Evolutionary conservation across 345 rosid genomes (phyloP), one percentile per base, ranked within the genome.

Genomic region (Erodium maritimum): DNA sequence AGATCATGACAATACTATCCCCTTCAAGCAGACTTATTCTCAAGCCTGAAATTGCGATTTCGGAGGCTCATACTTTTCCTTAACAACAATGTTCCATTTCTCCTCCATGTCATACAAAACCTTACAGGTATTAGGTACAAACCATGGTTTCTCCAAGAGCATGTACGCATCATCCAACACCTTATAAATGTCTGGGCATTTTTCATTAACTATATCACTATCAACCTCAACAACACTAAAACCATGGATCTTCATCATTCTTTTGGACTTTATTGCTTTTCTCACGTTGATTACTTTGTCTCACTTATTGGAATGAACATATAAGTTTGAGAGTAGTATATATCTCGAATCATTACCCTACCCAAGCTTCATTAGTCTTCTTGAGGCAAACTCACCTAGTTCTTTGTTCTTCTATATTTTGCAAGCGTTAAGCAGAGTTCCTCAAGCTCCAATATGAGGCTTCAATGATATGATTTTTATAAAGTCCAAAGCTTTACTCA

Each of bases 391-490:
- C 50, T 73, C 75, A 1, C 82, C 91, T 42, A 80, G 56, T 60
- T 80, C 81, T 46, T 46, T 69, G n/a, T 85, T 78, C 64, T 73
- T 80, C 62, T 82, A 71, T 64, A 78, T 67, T 70, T 68, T 82
- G 25, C 84, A 68, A 9, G 91, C 88, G 65, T 75, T 82, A 9
- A 85, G 85, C 67, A 82, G 55, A 70, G 91, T 83, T 17, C 84
- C 82, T 85, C 91, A 85, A 46, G 80, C 83, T 34, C 78, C 81
- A 3, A 82, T 61, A 61, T 80, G 88, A 52, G 88, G 86, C 66
- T 73, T 77, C 69, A 73, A 60, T 1, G 82, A 84, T 85, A 82
- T 85, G 65, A 13, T 33, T 37, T 67, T 58, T 50, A 85, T 80
- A 59, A 79, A 62, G 33, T 66, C 24, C 0, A 75, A 48, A 17